These are phyloP conservation scores for Hypholoma fasciculare DNA, from an alignment of 768 basidiomycete species.

Conservation along the genomic window DNA sequence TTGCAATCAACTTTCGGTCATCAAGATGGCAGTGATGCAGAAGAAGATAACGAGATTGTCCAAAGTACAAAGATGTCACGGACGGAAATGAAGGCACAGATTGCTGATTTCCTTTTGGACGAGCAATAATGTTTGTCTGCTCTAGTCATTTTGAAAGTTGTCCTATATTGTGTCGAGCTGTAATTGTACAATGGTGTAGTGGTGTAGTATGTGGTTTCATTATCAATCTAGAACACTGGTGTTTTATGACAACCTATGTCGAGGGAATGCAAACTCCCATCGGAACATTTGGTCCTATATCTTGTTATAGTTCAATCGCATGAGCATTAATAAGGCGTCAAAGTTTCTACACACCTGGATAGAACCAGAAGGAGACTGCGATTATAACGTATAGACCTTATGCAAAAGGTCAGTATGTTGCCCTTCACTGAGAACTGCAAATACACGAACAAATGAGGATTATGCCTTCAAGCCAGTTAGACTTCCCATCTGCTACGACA, in stretches of 20 bases:
- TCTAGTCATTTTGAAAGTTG: background rate
- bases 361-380: conserved; percentile 74
- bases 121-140: conserved; percentile 9
- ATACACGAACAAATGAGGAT: conserved; percentile 63
- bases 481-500: conserved; percentile 82
- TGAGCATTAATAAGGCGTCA: no score
- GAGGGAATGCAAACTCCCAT: background rate
- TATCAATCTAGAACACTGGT: no score
- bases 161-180: no score
- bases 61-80: conserved; percentile 26
- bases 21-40: background rate
- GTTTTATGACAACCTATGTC: background rate
- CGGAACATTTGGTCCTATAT: conserved; percentile 1
- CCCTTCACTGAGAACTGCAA: background rate
- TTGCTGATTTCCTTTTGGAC: conserved; percentile 25
- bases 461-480: conserved; percentile 90
- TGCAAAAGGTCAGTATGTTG: background rate
- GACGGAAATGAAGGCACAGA: conserved; percentile 35
- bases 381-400: conserved; percentile 70
- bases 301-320: background rate
- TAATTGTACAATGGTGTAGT: no score
- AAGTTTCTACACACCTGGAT: conserved; percentile 38
- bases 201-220: no score
- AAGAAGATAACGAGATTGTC: conserved; percentile 14
- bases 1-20: conserved; percentile 3